Evolutionary conservation across 306 rosid genomes (phyloP), one percentile per base, ranked within the genome.

Genomic region (Quercus aquifolioides): DNA sequence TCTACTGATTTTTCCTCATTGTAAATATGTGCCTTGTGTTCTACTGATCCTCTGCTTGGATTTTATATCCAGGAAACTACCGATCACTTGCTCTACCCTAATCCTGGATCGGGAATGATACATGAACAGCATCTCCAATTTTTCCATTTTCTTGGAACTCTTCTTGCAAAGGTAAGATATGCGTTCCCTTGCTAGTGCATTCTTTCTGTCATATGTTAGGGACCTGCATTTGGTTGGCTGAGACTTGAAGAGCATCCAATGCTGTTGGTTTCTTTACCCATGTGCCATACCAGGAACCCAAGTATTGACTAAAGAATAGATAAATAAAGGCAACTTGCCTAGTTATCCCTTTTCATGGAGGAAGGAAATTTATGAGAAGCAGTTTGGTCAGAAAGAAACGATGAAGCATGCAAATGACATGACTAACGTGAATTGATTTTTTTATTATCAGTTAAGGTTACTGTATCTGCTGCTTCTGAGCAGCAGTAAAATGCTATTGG

Each of bases 41-140:
- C 63, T 68, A 71, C 84, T 84, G 63, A 60, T 74, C 80, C 83
- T 30, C 8, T 62, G 65, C 59, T 71, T 85, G 78, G 55, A 55
- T 79, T 88, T 62, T 74, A 33, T 80, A 73, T 79, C 70, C 92
- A 95, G 99, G 99, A 93, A 86, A 93, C 99, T 35, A 82, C 91
- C 6, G 96, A 95, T 90, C 98, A 90, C 90, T 84, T 95, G 85
- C 98, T 93, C 59, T 95, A 91, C 81, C 99, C 99, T 71, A 95
- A 93, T 84, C 99, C 99, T 83, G 99, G 99, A 73, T 95, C 99
- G 18, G 99, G 99, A 82, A 90, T 95, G 98, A 93, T 88, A 79
- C 99, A 95, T 72, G 99, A 95, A 76, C 99, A 95, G 41, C 99
- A 95, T 89, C 98, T 93, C 79, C 99, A 93, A 74, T 95, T 93